Evolutionary conservation across 2,329 filamentous ascomycete species (phyloP).

Genomic region (Pezicula rhizophila): DNA sequence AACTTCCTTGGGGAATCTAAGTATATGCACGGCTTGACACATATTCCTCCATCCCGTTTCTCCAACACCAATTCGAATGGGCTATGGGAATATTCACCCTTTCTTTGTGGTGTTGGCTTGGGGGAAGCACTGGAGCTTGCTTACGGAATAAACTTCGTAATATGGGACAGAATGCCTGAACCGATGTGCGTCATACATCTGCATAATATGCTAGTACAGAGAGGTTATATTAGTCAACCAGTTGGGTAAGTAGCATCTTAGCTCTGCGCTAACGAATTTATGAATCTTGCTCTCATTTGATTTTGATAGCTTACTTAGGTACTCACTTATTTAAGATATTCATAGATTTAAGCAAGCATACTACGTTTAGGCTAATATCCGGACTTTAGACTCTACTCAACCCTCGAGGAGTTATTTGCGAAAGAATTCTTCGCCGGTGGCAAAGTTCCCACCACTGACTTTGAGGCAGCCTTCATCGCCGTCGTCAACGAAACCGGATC

Average conservation of each 20-base stretch:
- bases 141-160: constrained; percentile 27
- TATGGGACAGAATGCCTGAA: constrained; percentile 37
- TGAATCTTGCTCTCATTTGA: no score
- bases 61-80: constrained; percentile 34
- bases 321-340: no score
- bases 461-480: constrained; percentile 17
- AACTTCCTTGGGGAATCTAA: constrained; percentile 33
- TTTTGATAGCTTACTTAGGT: no score
- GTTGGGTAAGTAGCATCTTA: no score
- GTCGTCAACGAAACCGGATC: background rate
- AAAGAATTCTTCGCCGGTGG: constrained; percentile 25
- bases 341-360: no score
- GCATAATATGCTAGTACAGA: constrained; percentile 41
- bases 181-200: constrained; percentile 36
- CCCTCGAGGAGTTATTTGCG: constrained; percentile 22
- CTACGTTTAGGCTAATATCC: no score
- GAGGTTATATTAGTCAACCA: constrained; percentile 29
- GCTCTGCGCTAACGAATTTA: no score
- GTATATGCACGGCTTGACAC: constrained; percentile 28
- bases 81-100: constrained; percentile 43
- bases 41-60: constrained; percentile 37
- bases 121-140: constrained; percentile 36
- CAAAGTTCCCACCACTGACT: constrained; percentile 26
- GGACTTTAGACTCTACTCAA: constrained; percentile 28
- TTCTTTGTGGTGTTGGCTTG: constrained; percentile 39